Evolutionary conservation across 805 yeast genomes (phyloP).

Genomic region (Lachancea meyersii): DNA sequence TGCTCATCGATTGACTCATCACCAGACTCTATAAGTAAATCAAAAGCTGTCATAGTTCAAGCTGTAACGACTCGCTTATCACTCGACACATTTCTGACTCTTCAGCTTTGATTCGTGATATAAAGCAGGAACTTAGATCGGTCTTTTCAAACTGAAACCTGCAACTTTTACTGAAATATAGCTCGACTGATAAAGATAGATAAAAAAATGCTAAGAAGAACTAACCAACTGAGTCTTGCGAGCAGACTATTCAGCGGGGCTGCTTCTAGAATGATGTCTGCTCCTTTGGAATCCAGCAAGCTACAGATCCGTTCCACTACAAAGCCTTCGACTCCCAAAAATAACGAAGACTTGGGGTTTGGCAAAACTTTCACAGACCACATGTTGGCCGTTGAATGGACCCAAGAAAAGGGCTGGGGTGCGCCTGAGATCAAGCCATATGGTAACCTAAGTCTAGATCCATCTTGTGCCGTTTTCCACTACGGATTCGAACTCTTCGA

Average conservation of each 20-base stretch:
- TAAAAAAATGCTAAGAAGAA: slow-evolving; percentile 2
- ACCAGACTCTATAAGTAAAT: too few relatives aligned
- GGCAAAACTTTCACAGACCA: slow-evolving; percentile 80
- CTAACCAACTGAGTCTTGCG: slow-evolving; percentile 1
- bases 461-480: slow-evolving; percentile 86
- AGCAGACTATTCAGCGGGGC: slow-evolving; percentile 6
- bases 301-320: slow-evolving; percentile 42
- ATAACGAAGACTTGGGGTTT: slow-evolving; percentile 60
- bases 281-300: slow-evolving; percentile 50
- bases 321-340: slow-evolving; percentile 47
- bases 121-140: too few relatives aligned
- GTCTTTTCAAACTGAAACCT: too few relatives aligned
- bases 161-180: too few relatives aligned
- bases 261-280: slow-evolving; percentile 15
- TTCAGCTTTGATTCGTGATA: too few relatives aligned
- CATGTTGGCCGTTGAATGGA: slow-evolving; percentile 86
- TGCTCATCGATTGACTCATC: too few relatives aligned
- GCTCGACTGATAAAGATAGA: background rate
- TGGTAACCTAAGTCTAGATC: slow-evolving; percentile 70
- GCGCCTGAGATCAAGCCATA: slow-evolving; percentile 86
- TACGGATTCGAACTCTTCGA: slow-evolving; percentile 93
- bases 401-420: slow-evolving; percentile 71
- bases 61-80: too few relatives aligned
- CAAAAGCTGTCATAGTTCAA: too few relatives aligned
- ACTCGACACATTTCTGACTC: too few relatives aligned